Percentiles rank a stretch among this genome's conserved stretches.
phyloP scores from a whole-genome alignment of 2,329 filamentous ascomycete genomes.

The Lizonia empirigonia region DNA sequence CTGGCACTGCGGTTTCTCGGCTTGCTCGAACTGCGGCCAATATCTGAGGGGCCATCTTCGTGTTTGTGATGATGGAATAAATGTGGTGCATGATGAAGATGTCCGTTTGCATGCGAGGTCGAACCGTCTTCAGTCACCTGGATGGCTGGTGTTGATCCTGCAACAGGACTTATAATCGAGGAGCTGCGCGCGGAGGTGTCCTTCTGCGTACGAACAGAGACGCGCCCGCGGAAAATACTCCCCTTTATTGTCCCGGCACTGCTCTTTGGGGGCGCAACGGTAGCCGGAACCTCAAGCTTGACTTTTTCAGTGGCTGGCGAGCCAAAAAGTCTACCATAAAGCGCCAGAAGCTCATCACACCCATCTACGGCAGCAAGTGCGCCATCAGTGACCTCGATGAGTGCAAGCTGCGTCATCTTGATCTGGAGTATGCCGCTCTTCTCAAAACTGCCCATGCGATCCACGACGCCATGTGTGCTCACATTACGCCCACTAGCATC shows the following conservation, averaged over 20 bases:
- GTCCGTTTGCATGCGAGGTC: slow-evolving; percentile 32
- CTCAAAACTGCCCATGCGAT: slow-evolving; percentile 82
- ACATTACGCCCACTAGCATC: slow-evolving; percentile 25
- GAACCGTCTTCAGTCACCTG: slow-evolving; percentile 72
- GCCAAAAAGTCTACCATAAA: slow-evolving; percentile 83
- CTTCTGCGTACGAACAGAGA: slow-evolving; percentile 21
- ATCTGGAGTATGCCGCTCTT: slow-evolving; percentile 89
- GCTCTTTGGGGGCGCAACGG: slow-evolving; percentile 62
- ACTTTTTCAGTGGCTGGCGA: slow-evolving; percentile 52
- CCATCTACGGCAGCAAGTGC: slow-evolving; percentile 85
- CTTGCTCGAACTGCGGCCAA: slow-evolving; percentile 48
- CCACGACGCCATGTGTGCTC: slow-evolving; percentile 62
- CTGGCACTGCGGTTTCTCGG: slow-evolving; percentile 50
- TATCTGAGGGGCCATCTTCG: slow-evolving; percentile 41
- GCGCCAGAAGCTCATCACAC: slow-evolving; percentile 79
- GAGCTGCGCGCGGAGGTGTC: slow-evolving; percentile 27
- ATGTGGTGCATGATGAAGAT: slow-evolving; percentile 45
- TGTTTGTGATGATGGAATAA: slow-evolving; percentile 44
- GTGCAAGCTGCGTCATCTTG: slow-evolving; percentile 89
- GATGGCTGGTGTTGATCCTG: slow-evolving; percentile 67
- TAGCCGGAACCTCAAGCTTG: slow-evolving; percentile 50
- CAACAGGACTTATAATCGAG: slow-evolving; percentile 33
- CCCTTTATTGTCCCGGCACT: slow-evolving; percentile 72
- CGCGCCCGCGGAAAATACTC: slow-evolving; percentile 72
- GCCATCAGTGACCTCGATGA: slow-evolving; percentile 83